Percentiles rank a stretch among this genome's conserved stretches.
Conservation (phyloP, 2,329 filamentous ascomycete genomes). For the Mycogone perniciosa region DNA sequence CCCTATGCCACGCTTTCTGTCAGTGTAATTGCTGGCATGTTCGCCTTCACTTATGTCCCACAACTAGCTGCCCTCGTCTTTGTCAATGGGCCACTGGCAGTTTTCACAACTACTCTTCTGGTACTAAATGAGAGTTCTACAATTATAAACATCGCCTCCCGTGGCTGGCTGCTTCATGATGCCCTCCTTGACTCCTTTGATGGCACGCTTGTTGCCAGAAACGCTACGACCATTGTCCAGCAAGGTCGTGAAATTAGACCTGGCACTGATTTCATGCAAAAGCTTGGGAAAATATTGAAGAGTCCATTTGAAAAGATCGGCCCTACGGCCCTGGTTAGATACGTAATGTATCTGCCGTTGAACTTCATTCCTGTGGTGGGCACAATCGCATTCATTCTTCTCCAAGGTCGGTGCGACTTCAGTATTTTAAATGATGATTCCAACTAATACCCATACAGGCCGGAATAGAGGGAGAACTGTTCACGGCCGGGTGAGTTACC, state of each 20-base stretch:
- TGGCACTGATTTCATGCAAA: conserved; percentile 49
- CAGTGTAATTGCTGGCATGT: conserved; percentile 72
- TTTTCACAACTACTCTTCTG: conserved; percentile 64
- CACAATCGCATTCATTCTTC: conserved; percentile 68
- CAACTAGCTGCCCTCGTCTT: conserved; percentile 78
- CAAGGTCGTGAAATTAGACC: conserved; percentile 67
- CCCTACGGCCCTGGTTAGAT: conserved; percentile 62
- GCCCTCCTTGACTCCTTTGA: conserved; percentile 87
- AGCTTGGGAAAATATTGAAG: conserved; percentile 52
- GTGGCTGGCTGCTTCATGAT: conserved; percentile 72
- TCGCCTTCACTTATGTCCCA: conserved; percentile 78
- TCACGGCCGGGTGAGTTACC: conserved; percentile 45
- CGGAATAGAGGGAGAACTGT: conserved; percentile 42
- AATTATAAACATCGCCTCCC: conserved; percentile 51
- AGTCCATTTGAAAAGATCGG: conserved; percentile 51
- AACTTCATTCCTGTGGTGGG: conserved; percentile 92
- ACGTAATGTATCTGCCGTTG: conserved; percentile 79
- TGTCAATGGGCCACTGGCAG: conserved; percentile 75
- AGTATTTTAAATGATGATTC: neutral
- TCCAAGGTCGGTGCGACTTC: conserved; percentile 53
- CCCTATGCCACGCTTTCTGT: conserved; percentile 64
- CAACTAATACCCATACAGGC: conserved; percentile 26
- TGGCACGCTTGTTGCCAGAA: conserved; percentile 52
- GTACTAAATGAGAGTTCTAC: conserved; percentile 58
- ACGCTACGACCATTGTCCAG: conserved; percentile 56